phyloP scores from a whole-genome alignment of 495 filamentous ascomycete species.

The Astrothelium subdiscretum region DNA sequence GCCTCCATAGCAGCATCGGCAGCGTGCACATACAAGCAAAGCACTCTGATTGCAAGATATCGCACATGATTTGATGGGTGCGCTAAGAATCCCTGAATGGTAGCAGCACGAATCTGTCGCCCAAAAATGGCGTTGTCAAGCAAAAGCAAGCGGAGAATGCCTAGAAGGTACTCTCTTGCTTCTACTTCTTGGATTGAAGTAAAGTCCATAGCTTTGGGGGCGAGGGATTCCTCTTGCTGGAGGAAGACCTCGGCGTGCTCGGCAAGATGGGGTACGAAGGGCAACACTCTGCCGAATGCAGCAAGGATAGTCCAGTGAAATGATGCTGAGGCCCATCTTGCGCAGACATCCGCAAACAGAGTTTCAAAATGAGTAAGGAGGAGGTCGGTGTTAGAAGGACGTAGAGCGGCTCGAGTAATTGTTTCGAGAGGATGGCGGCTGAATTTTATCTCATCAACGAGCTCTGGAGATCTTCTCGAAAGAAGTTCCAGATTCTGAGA shows the following conservation, averaged over 20 bases:
- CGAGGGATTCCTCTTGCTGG: neutral
- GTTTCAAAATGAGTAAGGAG: slow-evolving; percentile 61
- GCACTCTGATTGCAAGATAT: slow-evolving; percentile 70
- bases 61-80: slow-evolving; percentile 50
- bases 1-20: slow-evolving; percentile 65
- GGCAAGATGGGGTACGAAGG: slow-evolving; percentile 61
- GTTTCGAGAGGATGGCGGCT: slow-evolving; percentile 58
- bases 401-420: slow-evolving; percentile 54
- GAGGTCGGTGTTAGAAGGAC: slow-evolving; percentile 49
- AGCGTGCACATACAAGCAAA: slow-evolving; percentile 67
- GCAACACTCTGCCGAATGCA: slow-evolving; percentile 67
- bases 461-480: slow-evolving; percentile 39
- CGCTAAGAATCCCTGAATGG: slow-evolving; percentile 54
- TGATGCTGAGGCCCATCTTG: slow-evolving; percentile 52
- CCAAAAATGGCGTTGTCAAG: slow-evolving; percentile 58
- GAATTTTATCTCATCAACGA: slow-evolving; percentile 50
- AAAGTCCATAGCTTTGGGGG: neutral
- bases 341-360: slow-evolving; percentile 67
- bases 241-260: slow-evolving; percentile 38
- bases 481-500: slow-evolving; percentile 39
- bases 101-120: slow-evolving; percentile 47
- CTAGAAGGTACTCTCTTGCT: slow-evolving; percentile 40
- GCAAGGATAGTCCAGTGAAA: slow-evolving; percentile 45
- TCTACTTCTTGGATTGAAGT: neutral
- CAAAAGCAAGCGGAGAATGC: slow-evolving; percentile 63